Evolutionary conservation across 495 filamentous ascomycete genomes (phyloP), one percentile per base, ranked within the genome.

Genomic region (Podospora appendiculata): DNA sequence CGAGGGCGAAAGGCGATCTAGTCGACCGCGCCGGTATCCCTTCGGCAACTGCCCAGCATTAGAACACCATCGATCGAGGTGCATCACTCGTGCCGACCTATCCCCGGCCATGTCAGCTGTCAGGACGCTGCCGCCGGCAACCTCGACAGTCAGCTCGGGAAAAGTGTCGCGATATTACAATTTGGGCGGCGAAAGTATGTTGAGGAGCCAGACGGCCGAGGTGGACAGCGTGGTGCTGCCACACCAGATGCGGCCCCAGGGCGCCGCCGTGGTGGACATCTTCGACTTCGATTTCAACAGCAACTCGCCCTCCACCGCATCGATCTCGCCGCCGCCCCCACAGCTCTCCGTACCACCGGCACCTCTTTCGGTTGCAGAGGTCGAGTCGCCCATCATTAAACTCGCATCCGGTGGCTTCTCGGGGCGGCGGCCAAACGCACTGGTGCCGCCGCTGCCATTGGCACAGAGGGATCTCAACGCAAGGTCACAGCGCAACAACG

Each of bases 161-260:
- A 50, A 47, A 41, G 9, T 51, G 0, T 56, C 53, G 43, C 48
- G 53, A 19, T 55, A 55, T 19, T 36, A 38, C 32, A 51, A 8
- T 16, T 19, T 55, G 18, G 41, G 53, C 32, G 41, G 52, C 32
- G 50, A 54, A 14, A 54, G 52, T 25, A 17, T 49, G 33, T 45
- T 25, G n/a, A 38, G 47, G n/a, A 40, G 38, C 11, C 38, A 40
- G 11, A 2, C 38, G 2, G 38, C 10, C 38, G 16, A 45, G 19
- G 13, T 34, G 9, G 16, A 13, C 47, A 10, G 47, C 25, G 25
- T 12, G 38, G 2, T 16, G 14, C 38, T 4, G 4, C 38, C 1
- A 2, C 38, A 41, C 38, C 38, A 41, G 38, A 41, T 41, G 38
- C 38, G 14, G 38, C 38, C 25, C 25, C 25, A 25, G 25, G 25